Base-by-base conservation (phyloP, 768 basidiomycete species). In the Sporobolomyces roseus region DNA sequence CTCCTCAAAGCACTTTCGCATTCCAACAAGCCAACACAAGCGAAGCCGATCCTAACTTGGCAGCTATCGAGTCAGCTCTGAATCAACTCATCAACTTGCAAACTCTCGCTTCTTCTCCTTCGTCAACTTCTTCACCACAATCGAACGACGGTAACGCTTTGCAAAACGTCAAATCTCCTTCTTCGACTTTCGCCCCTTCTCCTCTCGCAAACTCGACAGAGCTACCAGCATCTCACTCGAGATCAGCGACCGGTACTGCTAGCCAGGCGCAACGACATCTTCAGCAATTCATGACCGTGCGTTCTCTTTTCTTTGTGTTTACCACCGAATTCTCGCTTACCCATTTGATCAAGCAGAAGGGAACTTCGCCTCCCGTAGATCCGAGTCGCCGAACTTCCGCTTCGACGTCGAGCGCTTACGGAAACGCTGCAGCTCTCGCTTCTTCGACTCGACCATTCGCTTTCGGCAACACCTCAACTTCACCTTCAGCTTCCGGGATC, bases 71-170 rank as follows among this genome's bases (percentile, higher is more conserved):
- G 56, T 68, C 30, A 48, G 70, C 73, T 17, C 68, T 74, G 48
- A 74, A 74, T 51, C 69, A 74, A 41, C 73, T 74, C 54, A 74
- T 74, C 63, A 74, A 53, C 61, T 61, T 74, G 17, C 73, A 74
- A 41, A 45, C 35, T 17, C 55, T 70, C 61, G 63, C 66, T 1
- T 55, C 51, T 9, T 50, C 59, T 0, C 36, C 48, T 19, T 35
- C 38, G 13, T 35, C 55, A 1, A 27, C 64, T 23, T 21, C 45
- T 9, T 46, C 65, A 9, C 45, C 65, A 2, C 25, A 32, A 4
- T 21, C 48, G 13, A 13, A 0, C n/a, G 61, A 17, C 1, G 54
- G 36, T 2, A 17, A 17, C 14, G 25, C 55, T n/a, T 19, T 50
- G 17, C 45, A 14, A 30, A 48, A 32, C 16, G n/a, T 54, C 16